phyloP scores from a whole-genome alignment of 2,329 filamentous ascomycete species.

The Hawksworthiomyces lignivorus region DNA sequence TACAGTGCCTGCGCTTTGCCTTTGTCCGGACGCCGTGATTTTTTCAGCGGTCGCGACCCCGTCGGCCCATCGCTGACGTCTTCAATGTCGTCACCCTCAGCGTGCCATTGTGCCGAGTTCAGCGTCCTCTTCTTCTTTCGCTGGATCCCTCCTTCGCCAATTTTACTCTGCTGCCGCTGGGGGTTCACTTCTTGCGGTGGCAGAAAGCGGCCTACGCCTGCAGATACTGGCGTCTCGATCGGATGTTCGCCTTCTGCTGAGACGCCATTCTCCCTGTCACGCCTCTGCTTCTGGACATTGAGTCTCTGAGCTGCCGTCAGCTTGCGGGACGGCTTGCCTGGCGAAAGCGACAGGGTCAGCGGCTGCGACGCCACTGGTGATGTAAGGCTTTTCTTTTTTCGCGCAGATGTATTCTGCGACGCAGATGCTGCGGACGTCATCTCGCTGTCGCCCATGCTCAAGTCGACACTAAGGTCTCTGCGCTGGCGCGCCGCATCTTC shows the following conservation, averaged over 20 bases:
- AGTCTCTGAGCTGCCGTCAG: constrained; percentile 1
- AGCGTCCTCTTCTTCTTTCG: constrained; percentile 9
- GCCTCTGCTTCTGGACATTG: neutral
- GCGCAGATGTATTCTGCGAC: too few species aligned
- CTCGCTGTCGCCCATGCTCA: constrained; percentile 8
- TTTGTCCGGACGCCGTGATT: neutral
- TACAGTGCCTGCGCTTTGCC: constrained; percentile 3
- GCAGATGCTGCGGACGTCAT: neutral
- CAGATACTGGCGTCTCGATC: too few species aligned
- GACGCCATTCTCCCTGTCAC: neutral
- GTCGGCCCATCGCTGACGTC: constrained; percentile 6
- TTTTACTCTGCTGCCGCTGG: neutral
- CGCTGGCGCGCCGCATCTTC: neutral
- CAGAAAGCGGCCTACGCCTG: neutral
- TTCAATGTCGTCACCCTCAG: constrained; percentile 9
- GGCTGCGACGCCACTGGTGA: neutral
- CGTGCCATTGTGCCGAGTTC: constrained; percentile 4
- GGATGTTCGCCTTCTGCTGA: neutral
- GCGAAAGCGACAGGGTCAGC: constrained; percentile 7
- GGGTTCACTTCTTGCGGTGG: neutral
- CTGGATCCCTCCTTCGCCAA: neutral
- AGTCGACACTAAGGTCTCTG: constrained; percentile 9
- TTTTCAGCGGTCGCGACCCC: neutral
- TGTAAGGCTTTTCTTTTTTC: too few species aligned
- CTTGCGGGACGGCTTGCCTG: constrained; percentile 2